phyloP scores from a whole-genome alignment of 257 asterid species.

The Lavandula angustifolia region DNA sequence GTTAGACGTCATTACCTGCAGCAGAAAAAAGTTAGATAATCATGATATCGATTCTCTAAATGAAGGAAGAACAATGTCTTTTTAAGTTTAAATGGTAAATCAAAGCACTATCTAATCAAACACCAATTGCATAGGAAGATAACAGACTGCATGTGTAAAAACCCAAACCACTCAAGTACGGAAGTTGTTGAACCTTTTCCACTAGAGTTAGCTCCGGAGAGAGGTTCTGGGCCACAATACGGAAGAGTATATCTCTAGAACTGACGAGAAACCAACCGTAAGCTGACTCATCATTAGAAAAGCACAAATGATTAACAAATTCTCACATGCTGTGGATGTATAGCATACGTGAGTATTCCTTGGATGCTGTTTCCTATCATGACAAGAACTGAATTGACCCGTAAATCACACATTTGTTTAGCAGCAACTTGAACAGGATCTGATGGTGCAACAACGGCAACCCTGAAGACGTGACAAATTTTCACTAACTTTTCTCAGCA shows the following conservation, averaged over 20 bases:
- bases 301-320: constrained; percentile 3
- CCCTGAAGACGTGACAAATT: constrained; percentile 50
- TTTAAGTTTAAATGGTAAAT: not conserved
- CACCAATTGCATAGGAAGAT: too few species aligned
- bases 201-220: constrained; percentile 85
- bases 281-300: constrained; percentile 18
- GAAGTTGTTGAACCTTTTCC: constrained; percentile 66
- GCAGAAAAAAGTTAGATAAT: constrained; percentile 27
- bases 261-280: constrained; percentile 47
- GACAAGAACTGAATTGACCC: constrained; percentile 77
- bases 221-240: constrained; percentile 85
- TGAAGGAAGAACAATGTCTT: constrained; percentile 20
- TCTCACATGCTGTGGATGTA: constrained; percentile 1
- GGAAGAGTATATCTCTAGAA: constrained; percentile 85
- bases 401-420: constrained; percentile 80
- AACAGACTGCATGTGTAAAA: not conserved
- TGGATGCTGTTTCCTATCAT: constrained; percentile 67
- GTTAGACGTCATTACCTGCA: constrained; percentile 84
- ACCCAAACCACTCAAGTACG: constrained; percentile 26
- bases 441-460: constrained; percentile 69
- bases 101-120: not conserved
- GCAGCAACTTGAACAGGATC: constrained; percentile 90
- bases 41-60: constrained; percentile 13
- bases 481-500: constrained; percentile 27
- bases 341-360: constrained; percentile 86